Base-by-base conservation (phyloP, 2,329 filamentous ascomycete genomes). In the Trichoderma polysporum region DNA sequence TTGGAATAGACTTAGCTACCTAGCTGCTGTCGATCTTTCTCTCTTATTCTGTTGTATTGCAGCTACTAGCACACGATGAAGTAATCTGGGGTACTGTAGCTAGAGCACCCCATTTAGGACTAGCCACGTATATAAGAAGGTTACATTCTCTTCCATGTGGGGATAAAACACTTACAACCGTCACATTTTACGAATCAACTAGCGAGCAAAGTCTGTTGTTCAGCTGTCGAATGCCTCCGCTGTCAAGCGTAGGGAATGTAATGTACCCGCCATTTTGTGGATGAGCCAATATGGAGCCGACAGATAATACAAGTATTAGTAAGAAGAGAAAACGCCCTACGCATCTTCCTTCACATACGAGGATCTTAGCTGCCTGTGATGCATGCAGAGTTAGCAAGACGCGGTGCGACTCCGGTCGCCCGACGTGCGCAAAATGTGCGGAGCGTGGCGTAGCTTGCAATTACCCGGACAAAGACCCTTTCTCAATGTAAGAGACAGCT, bases 381-480 rank as follows among this genome's bases (percentile, higher is more conserved):
- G 57, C 57, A 13, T 60, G 57, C 31, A 41, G 57, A 27, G 41
- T 60, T 12, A 60, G 57, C 57, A 60, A 60, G 57, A 60, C 57
- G 1, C 41, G 57, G 57, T 60, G 57, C 41, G 57, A 60, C 31
- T 60, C 57, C 49, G 57, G 27, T 35, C 57, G 57, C 19, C 57
- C 57, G 5, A 60, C 57, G 15, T 60, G 57, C 29, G 57, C 57
- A n/a, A 60, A 60, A 13, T 60, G 57, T 25, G 57, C 57, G 9
- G 57, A 60, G 15, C 57, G 57, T 6, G 57, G 57, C 8, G 29
- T 60, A 29, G 13, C 27, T 15, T 60, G 57, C 45, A 31, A 35
- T 33, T 60, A 60, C n/a, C 57, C 57, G 17, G 57, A 60, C 33
- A 60, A 60, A 33, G 57, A 60, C n/a, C 57, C 57, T 8, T 60